Evolutionary conservation across 129 eudicot species (phyloP).

Genomic region (Tagetes patula): DNA sequence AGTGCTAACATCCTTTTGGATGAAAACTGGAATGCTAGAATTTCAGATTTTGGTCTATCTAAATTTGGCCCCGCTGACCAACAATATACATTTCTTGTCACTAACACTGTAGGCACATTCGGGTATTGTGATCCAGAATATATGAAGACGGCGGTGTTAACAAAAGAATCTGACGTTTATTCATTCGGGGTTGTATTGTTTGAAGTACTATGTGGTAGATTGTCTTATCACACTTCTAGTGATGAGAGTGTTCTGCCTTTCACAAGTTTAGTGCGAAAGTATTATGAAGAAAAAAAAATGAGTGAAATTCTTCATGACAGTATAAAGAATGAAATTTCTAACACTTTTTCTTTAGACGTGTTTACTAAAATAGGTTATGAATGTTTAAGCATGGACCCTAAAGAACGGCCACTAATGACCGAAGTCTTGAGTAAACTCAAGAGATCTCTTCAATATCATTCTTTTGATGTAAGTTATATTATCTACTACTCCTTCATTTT

Average conservation of each 20-base stretch:
- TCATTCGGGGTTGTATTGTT: conserved; percentile 18
- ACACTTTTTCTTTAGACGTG: background rate
- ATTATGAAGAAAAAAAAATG: background rate
- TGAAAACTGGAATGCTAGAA: background rate
- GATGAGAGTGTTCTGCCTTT: background rate
- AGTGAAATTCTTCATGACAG: background rate
- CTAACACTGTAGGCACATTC: conserved; percentile 15
- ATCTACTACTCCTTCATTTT: too few relatives aligned
- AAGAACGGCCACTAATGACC: conserved; percentile 20
- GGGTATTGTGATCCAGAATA: conserved; percentile 28
- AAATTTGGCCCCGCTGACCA: background rate
- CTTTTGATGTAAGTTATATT: conserved; percentile 16
- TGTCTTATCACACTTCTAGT: background rate
- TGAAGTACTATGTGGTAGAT: conserved; percentile 12
- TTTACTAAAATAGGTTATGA: conserved; percentile 17
- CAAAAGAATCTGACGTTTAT: conserved; percentile 23
- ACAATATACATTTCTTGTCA: conserved; percentile 8
- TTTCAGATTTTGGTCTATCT: background rate
- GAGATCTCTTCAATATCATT: background rate
- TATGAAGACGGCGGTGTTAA: conserved; percentile 12
- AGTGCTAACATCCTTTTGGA: background rate
- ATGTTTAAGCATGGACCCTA: conserved; percentile 8
- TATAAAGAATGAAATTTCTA: conserved; percentile 14
- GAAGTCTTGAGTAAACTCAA: conserved; percentile 2
- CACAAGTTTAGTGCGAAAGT: background rate